These are phyloP conservation scores for Amanita muscaria DNA, from an alignment of 768 basidiomycete species.

Conservation along the genomic window DNA sequence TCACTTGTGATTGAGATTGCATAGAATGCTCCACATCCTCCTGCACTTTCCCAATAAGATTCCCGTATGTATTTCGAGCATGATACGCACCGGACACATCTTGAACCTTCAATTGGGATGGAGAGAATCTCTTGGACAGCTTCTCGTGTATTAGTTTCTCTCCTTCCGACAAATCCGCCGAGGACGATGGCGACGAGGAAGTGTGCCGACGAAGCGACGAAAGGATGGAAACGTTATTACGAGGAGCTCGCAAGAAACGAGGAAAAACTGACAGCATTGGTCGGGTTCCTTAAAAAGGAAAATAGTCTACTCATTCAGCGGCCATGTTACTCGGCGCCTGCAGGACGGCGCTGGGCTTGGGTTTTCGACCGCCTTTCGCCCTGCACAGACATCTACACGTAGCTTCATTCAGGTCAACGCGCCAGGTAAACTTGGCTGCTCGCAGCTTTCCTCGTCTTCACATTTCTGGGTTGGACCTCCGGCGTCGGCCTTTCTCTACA, in stretches of 20 bases:
- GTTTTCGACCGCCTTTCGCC: not conserved
- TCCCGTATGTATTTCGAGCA: not conserved
- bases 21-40: slow-evolving; percentile 96
- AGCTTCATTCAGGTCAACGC: not conserved
- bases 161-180: slow-evolving; percentile 38
- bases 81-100: slow-evolving; percentile 82
- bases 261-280: slow-evolving; percentile 8
- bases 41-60: slow-evolving; percentile 29
- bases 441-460: not conserved
- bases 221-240: not conserved
- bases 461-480: not conserved
- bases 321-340: slow-evolving; percentile 8
- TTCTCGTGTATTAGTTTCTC: slow-evolving; percentile 67
- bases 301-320: not conserved
- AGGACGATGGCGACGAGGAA: slow-evolving; percentile 10
- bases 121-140: slow-evolving; percentile 65
- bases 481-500: not conserved
- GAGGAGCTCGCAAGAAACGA: slow-evolving; percentile 8
- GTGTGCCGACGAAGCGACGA: not conserved
- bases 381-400: not conserved
- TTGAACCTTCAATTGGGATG: slow-evolving; percentile 76
- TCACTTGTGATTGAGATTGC: slow-evolving; percentile 81
- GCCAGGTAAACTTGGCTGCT: not conserved
- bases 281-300: slow-evolving; percentile 10
- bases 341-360: slow-evolving; percentile 1